Percentiles rank a stretch among this genome's conserved stretches.
Conservation (phyloP, 2,329 filamentous ascomycete genomes). For the Pseudogymnoascus sp. region DNA sequence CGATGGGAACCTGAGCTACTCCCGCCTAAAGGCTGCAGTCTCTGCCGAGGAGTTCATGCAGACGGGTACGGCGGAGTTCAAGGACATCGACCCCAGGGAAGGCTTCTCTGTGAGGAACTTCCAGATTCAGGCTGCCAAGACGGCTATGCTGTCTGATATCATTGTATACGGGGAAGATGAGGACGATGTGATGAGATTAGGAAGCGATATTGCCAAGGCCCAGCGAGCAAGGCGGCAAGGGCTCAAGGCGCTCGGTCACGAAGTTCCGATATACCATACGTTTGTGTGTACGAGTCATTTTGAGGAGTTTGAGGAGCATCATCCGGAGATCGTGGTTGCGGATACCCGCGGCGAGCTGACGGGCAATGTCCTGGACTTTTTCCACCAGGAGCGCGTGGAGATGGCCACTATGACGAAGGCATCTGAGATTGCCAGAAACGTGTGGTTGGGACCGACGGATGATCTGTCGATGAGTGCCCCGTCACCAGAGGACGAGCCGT, state of each 20-base stretch:
- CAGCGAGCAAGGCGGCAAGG: constrained; percentile 50
- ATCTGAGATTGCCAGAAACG: constrained; percentile 80
- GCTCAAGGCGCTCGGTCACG: constrained; percentile 31
- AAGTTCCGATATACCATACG: constrained; percentile 68
- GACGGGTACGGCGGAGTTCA: constrained; percentile 53
- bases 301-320: constrained; percentile 59
- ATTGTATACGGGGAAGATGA: constrained; percentile 78
- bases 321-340: constrained; percentile 65
- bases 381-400: constrained; percentile 78
- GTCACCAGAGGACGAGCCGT: constrained; percentile 50
- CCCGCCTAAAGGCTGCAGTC: constrained; percentile 81
- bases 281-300: constrained; percentile 66
- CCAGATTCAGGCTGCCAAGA: constrained; percentile 87
- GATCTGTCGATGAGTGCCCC: constrained; percentile 46
- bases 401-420: constrained; percentile 92
- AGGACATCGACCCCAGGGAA: constrained; percentile 76
- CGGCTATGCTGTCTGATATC: constrained; percentile 82
- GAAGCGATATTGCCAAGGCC: constrained; percentile 62
- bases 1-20: constrained; percentile 65
- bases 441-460: constrained; percentile 83
- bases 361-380: constrained; percentile 77
- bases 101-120: constrained; percentile 97
- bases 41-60: constrained; percentile 72
- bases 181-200: constrained; percentile 53
- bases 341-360: constrained; percentile 65